Evolutionary conservation across 139 green algal species (phyloP).

Genomic region (Chlorella sp.): DNA sequence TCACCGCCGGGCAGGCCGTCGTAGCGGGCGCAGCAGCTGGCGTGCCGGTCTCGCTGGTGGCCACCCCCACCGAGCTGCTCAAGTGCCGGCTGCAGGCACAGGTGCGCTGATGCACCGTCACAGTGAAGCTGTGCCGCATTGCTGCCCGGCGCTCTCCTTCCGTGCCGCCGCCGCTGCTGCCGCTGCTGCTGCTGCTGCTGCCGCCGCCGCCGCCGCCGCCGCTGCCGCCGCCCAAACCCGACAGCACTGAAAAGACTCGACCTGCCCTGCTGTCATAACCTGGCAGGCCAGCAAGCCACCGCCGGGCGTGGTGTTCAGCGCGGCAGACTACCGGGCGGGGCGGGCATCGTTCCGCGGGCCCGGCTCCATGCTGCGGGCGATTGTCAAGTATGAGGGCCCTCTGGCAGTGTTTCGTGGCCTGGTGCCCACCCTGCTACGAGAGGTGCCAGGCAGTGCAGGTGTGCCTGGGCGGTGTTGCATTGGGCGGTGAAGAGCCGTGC

Average conservation of each 20-base stretch:
- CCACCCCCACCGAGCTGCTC: conserved; percentile 84
- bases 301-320: not conserved
- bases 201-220: too few relatives aligned
- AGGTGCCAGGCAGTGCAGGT: conserved; percentile 72
- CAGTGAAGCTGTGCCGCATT: too few relatives aligned
- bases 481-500: not conserved
- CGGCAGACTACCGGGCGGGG: conserved; percentile 4
- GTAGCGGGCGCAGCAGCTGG: conserved; percentile 64
- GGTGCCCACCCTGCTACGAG: conserved; percentile 65
- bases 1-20: conserved; percentile 63
- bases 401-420: conserved; percentile 70
- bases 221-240: too few relatives aligned
- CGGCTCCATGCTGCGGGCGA: not conserved
- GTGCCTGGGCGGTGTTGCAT: not conserved
- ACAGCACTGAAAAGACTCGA: too few relatives aligned
- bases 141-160: too few relatives aligned
- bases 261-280: too few relatives aligned
- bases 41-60: conserved; percentile 72
- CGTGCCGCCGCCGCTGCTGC: too few relatives aligned
- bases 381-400: conserved; percentile 53
- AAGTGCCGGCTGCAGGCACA: conserved; percentile 86
- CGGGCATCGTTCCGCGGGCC: conserved; percentile 20
- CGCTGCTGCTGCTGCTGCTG: too few relatives aligned
- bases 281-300: not conserved
- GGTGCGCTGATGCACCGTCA: too few relatives aligned